phyloP scores from a whole-genome alignment of 2,329 filamentous ascomycete genomes.

The Colletotrichum lentis region DNA sequence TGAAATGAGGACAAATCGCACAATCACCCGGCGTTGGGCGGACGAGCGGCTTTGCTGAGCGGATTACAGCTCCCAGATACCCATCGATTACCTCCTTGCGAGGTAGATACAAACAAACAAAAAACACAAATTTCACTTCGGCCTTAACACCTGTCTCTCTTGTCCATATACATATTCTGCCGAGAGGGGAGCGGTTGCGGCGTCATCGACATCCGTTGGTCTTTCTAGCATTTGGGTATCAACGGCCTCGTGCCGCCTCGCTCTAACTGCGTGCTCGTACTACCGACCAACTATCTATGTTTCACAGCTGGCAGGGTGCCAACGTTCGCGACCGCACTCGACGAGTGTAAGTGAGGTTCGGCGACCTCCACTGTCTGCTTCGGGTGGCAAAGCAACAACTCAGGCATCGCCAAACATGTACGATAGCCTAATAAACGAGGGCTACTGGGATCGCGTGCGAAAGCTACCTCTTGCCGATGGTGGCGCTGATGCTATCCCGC shows the following conservation, averaged over 20 bases:
- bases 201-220: background rate
- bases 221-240: constrained; percentile 30
- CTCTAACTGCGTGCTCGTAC: background rate
- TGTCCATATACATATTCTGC: no score
- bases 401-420: background rate
- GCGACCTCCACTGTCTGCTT: background rate
- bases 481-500: background rate
- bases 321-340: background rate
- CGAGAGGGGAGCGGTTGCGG: no score
- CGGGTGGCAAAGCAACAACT: background rate
- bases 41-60: constrained; percentile 34
- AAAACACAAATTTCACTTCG: constrained; percentile 12
- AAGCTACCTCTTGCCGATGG: no score
- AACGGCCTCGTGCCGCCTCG: constrained; percentile 16
- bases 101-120: constrained; percentile 6
- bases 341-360: no score
- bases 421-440: no score
- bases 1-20: constrained; percentile 18
- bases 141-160: background rate
- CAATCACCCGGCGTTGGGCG: constrained; percentile 32
- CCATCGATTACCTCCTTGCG: constrained; percentile 4
- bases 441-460: no score
- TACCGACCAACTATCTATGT: background rate
- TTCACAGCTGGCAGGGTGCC: no score
- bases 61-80: constrained; percentile 33